Evolutionary conservation across 2,329 filamentous ascomycete genomes (phyloP).

Genomic region (Fusarium liriodendri): DNA sequence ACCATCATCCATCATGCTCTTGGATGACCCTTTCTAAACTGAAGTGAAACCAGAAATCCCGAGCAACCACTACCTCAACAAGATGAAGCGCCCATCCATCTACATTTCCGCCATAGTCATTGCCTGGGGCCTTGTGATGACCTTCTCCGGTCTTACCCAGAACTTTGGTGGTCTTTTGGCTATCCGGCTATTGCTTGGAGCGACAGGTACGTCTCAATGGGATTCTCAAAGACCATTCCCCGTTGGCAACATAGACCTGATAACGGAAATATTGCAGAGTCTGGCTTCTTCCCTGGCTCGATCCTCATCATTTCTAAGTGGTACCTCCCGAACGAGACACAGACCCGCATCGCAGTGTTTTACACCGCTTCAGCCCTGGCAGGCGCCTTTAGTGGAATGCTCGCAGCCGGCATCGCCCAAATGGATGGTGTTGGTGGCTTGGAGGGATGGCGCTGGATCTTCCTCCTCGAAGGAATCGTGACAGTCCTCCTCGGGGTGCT

Average conservation of each 20-base stretch:
- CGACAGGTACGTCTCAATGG: neutral
- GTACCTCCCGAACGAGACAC: constrained; percentile 42
- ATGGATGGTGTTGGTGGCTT: constrained; percentile 24
- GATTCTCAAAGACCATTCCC: too few relatives aligned
- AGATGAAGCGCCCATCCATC: neutral
- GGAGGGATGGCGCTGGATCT: constrained; percentile 35
- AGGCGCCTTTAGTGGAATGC: constrained; percentile 28
- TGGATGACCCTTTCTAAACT: neutral
- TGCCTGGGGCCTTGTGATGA: neutral
- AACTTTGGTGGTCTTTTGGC: neutral
- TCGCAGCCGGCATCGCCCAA: constrained; percentile 23
- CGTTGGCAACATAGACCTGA: too few relatives aligned
- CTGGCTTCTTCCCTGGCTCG: constrained; percentile 42
- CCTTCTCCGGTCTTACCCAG: neutral
- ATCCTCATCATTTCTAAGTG: constrained; percentile 40
- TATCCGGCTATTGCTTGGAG: neutral
- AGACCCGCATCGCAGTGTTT: constrained; percentile 39
- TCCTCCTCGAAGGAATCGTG: constrained; percentile 32
- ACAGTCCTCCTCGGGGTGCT: constrained; percentile 51
- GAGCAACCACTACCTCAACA: neutral
- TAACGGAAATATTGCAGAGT: neutral
- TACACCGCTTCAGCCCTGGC: constrained; percentile 36
- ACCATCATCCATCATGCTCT: too few relatives aligned
- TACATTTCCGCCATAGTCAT: neutral
- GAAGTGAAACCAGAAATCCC: neutral